These are phyloP conservation scores for Fusarium sulawesiense DNA, from an alignment of 2,329 filamentous ascomycete genomes.

Conservation along the genomic window DNA sequence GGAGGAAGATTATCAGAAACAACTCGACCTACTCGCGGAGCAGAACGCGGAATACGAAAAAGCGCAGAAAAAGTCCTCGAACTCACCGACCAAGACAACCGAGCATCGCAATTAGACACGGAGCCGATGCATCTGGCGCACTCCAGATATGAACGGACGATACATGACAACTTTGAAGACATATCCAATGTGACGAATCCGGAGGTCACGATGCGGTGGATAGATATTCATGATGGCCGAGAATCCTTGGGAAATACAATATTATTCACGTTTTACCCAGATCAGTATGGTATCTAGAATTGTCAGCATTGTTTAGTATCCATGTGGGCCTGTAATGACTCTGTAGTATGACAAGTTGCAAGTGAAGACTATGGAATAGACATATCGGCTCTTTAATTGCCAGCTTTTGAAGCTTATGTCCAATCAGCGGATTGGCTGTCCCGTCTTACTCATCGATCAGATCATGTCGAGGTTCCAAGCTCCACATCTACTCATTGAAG, in stretches of 20 bases:
- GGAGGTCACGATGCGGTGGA: no score
- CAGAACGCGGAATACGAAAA: not conserved
- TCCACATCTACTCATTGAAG: not conserved
- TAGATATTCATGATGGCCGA: accelerated
- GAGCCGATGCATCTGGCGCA: accelerated
- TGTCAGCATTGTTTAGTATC: no score
- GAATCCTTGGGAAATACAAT: no score
- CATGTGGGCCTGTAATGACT: accelerated
- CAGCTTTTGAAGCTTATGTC: no score
- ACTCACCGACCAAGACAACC: accelerated
- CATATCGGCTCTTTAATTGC: no score
- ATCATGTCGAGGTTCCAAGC: not conserved
- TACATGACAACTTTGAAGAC: no score
- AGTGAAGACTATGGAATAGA: no score
- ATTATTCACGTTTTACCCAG: no score
- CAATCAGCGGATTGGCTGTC: accelerated
- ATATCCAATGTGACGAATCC: accelerated
- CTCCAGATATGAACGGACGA: accelerated
- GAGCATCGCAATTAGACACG: accelerated
- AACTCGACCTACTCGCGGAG: not conserved
- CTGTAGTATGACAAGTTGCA: no score
- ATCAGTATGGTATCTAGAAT: no score
- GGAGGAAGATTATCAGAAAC: not conserved
- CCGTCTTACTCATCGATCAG: not conserved
- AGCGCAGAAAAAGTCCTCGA: not conserved